Conservation (phyloP, 495 filamentous ascomycete species). For the Lentithecium fluviatile region DNA sequence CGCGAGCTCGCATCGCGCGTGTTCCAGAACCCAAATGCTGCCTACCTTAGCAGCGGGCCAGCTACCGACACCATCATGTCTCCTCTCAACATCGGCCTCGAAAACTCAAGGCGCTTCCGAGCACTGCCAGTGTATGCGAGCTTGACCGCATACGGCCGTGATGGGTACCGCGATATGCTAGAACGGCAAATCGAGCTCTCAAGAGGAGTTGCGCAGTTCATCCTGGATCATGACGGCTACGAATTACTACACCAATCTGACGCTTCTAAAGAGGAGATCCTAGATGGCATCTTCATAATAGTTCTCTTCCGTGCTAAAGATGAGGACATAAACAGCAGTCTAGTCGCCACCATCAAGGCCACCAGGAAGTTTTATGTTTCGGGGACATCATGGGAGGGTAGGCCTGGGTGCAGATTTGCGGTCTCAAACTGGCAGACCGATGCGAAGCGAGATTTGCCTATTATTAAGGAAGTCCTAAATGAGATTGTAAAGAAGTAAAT, state of each 20-base stretch:
- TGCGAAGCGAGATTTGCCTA: slow-evolving; percentile 53
- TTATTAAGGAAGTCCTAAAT: slow-evolving; percentile 52
- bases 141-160: slow-evolving; percentile 68
- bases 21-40: slow-evolving; percentile 82
- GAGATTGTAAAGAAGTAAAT: slow-evolving; percentile 18
- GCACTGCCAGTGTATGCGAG: slow-evolving; percentile 85
- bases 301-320: slow-evolving; percentile 79
- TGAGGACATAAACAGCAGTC: slow-evolving; percentile 58
- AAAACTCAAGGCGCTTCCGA: slow-evolving; percentile 89
- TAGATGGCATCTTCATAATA: slow-evolving; percentile 64
- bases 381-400: slow-evolving; percentile 72
- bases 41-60: slow-evolving; percentile 62
- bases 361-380: slow-evolving; percentile 77
- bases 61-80: slow-evolving; percentile 58
- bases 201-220: slow-evolving; percentile 60
- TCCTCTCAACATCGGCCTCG: slow-evolving; percentile 82
- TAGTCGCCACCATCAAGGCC: slow-evolving; percentile 71
- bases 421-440: slow-evolving; percentile 79
- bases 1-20: slow-evolving; percentile 56
- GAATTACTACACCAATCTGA: slow-evolving; percentile 60
- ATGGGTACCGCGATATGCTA: slow-evolving; percentile 70
- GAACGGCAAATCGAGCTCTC: slow-evolving; percentile 69
- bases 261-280: slow-evolving; percentile 36
- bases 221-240: slow-evolving; percentile 60
- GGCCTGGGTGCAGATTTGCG: slow-evolving; percentile 73